These are phyloP conservation scores for Phyllosticta paracitricarpa DNA, from an alignment of 2,329 filamentous ascomycete genomes.

Conservation along the genomic window DNA sequence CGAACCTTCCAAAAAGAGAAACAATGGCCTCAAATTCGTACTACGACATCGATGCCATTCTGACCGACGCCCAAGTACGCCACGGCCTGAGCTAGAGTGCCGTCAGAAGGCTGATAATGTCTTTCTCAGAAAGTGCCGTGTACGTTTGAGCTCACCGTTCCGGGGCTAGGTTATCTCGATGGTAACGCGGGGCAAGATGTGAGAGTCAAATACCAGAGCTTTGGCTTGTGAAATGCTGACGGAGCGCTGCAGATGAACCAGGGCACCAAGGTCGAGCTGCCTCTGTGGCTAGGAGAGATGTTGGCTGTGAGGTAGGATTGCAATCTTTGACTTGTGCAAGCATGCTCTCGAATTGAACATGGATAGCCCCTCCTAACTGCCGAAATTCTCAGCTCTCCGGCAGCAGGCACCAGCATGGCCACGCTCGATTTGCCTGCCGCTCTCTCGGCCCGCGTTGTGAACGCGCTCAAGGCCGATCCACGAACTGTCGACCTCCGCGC, in stretches of 20 bases:
- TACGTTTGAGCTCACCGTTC: slow-evolving; percentile 84
- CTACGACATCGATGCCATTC: slow-evolving; percentile 75
- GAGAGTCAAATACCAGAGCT: slow-evolving; percentile 11
- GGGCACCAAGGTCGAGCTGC: slow-evolving; percentile 71
- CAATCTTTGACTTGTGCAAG: neutral
- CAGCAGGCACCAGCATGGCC: slow-evolving; percentile 35
- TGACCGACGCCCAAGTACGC: slow-evolving; percentile 69
- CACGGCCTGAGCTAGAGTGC: neutral
- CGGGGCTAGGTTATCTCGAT: slow-evolving; percentile 80
- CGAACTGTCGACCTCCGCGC: slow-evolving; percentile 74
- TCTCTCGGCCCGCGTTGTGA: slow-evolving; percentile 69
- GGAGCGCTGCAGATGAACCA: slow-evolving; percentile 53
- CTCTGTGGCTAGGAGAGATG: slow-evolving; percentile 92
- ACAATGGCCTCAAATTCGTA: slow-evolving; percentile 47
- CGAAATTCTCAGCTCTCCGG: neutral
- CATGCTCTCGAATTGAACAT: neutral
- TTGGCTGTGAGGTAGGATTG: slow-evolving; percentile 56
- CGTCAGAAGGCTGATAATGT: neutral
- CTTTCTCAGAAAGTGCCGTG: slow-evolving; percentile 74
- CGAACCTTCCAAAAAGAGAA: neutral
- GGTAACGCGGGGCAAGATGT: slow-evolving; percentile 60
- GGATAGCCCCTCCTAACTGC: neutral
- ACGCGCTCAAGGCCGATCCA: slow-evolving; percentile 84
- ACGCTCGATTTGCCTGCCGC: slow-evolving; percentile 73
- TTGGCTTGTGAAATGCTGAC: neutral